Base-by-base conservation (phyloP, 345 rosid species). In the Limnanthes douglasii region DNA sequence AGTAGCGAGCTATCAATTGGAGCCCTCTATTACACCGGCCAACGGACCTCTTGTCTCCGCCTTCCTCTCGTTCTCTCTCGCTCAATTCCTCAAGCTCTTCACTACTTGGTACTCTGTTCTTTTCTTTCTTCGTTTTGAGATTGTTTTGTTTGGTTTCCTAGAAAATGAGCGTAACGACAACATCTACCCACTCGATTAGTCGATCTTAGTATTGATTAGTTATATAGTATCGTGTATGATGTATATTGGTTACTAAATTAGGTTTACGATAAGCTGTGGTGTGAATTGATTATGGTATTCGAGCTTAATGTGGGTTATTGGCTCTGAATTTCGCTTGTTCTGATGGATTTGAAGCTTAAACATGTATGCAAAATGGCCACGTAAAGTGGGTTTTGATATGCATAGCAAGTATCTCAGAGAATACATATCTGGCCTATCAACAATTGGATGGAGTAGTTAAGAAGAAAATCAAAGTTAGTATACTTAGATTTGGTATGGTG, bases 11-110 rank as follows among this genome's bases (percentile, higher is more conserved):
- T 43, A 51, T 35, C 57, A 64, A 57, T 48, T 55, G 45, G 46
- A 17, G 34, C 46, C 68, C 29, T 51, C 65, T 8, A 16, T 53
- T 13, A 5, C 52, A 26, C 66, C 70, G 15, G 36, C 51, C 15
- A 64, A 64, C 54, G 34, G 38, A 15, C 77, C 77, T 21, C 63
- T 70, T 35, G 50, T 70, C 35, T 48, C 69, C 18, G 69, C 77
- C 29, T 58, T 70, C 35, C 34, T 70, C n/a, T 52, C 72, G 17
- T 57, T 61, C 12, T 43, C 72, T 24, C 45, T 65, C 30, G 72
- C 77, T 26, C 77, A 70, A 63, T 70, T 61, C 43, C 61, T 65
- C 61, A 70, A 70, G 55, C 53, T 53, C 30, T 61, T 70, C 66
- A 65, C 77, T 36, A 46, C 65, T 34, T 65, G 77, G 77, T 70